Percentiles rank a stretch among this genome's conserved stretches.
Conservation (phyloP, 176 grass and related monocot genomes). For the Phyllostachys edulis region DNA sequence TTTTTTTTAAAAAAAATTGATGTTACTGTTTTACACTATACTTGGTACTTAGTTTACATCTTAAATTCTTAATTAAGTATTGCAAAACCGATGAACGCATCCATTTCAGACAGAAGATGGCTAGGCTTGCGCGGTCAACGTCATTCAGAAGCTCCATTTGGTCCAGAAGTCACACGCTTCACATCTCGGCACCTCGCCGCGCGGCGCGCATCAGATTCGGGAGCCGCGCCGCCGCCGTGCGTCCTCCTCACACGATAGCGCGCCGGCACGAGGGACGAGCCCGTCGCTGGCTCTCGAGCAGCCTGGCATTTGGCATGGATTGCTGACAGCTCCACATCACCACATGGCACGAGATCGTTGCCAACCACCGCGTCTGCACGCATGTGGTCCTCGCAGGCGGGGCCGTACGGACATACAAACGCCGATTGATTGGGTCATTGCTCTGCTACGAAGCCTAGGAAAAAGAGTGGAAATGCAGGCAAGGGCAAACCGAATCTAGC, state of each 20-base stretch:
- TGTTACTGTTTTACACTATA: too few species aligned
- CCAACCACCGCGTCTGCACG: constrained; percentile 30
- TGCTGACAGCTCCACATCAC: constrained; percentile 25
- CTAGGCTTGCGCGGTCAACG: too few species aligned
- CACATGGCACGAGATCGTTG: constrained; percentile 42
- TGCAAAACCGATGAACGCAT: too few species aligned
- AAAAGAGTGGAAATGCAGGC: not conserved
- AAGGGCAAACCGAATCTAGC: constrained; percentile 26
- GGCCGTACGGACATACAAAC: constrained; percentile 20
- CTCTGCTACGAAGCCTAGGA: too few species aligned
- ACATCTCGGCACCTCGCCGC: not conserved
- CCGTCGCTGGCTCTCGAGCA: not conserved
- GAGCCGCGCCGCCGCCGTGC: not conserved
- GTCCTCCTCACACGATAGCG: not conserved
- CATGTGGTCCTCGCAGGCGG: constrained; percentile 34
- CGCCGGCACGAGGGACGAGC: not conserved
- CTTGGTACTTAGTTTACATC: too few species aligned
- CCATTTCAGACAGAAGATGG: not conserved
- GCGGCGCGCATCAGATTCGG: not conserved
- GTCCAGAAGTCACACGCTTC: not conserved
- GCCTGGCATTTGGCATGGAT: not conserved
- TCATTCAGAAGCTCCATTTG: not conserved
- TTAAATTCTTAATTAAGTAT: too few species aligned
- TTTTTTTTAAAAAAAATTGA: too few species aligned
- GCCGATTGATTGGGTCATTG: not conserved